phyloP scores from a whole-genome alignment of 495 filamentous ascomycete species.

The Bacidia rubella region DNA sequence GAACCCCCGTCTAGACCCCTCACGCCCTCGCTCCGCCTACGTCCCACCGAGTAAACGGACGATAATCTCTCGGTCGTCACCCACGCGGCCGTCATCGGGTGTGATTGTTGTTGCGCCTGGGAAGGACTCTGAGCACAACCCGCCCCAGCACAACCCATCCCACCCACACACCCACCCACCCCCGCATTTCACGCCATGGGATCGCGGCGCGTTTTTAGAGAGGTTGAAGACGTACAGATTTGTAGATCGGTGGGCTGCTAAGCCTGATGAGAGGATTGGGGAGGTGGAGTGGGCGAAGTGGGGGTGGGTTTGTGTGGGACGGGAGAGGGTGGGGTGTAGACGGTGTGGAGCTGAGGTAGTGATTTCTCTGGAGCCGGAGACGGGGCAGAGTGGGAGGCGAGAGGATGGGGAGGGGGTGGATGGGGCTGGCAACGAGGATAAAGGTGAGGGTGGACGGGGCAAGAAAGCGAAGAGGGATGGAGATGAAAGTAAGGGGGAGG shows the following conservation, averaged over 20 bases:
- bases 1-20: constrained; percentile 1
- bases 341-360: constrained; percentile 71
- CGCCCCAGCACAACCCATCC: constrained; percentile 17
- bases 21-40: constrained; percentile 21
- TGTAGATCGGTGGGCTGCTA: constrained; percentile 73
- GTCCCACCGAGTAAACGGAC: constrained; percentile 11
- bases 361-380: constrained; percentile 49
- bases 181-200: constrained; percentile 67
- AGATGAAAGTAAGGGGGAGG: not conserved
- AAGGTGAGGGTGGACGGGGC: not conserved
- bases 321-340: constrained; percentile 69
- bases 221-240: constrained; percentile 78
- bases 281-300: constrained; percentile 93
- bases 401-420: not conserved
- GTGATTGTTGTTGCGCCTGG: not conserved
- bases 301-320: constrained; percentile 77
- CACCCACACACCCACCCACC: constrained; percentile 22
- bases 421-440: not conserved
- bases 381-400: not conserved
- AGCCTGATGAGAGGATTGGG: constrained; percentile 58
- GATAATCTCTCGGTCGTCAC: not conserved
- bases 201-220: constrained; percentile 68
- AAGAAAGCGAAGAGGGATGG: not conserved
- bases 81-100: constrained; percentile 15
- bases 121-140: constrained; percentile 17